Conservation (phyloP, 78 protist species). For the Dictyostelium discoideum region DNA sequence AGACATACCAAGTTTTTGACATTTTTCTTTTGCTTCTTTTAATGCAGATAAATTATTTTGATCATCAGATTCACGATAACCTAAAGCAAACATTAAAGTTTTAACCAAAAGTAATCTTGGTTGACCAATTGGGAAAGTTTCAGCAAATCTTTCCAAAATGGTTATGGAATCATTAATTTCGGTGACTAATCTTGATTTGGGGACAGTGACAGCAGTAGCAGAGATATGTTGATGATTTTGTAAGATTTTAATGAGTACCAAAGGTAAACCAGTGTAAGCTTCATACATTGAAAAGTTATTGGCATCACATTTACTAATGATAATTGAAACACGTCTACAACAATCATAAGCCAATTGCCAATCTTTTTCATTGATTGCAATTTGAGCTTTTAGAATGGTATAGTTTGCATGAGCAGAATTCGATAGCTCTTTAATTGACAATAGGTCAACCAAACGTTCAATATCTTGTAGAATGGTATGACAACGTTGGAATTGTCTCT, state of each 20-base stretch:
- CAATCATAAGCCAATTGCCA: background rate
- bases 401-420: conserved; percentile 1
- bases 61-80: background rate
- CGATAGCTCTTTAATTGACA: conserved; percentile 10
- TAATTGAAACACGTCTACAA: background rate
- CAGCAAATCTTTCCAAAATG: conserved; percentile 25
- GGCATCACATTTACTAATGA: conserved; percentile 10
- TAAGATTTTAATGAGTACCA: background rate
- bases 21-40: conserved; percentile 48
- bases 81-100: background rate
- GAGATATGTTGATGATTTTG: conserved; percentile 2
- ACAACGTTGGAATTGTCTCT: background rate
- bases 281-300: conserved; percentile 57
- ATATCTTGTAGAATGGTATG: background rate
- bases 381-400: conserved; percentile 1
- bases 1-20: conserved; percentile 14
- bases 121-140: conserved; percentile 49
- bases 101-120: conserved; percentile 34
- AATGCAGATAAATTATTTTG: background rate
- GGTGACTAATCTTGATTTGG: background rate
- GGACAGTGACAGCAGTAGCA: background rate
- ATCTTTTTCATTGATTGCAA: background rate
- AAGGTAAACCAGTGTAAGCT: conserved; percentile 29
- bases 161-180: conserved; percentile 23
- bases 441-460: background rate